Evolutionary conservation across 225 moss, liverwort and hornwort genomes (phyloP), one percentile per base, ranked within the genome.

Genomic region (Neckera pumila): DNA sequence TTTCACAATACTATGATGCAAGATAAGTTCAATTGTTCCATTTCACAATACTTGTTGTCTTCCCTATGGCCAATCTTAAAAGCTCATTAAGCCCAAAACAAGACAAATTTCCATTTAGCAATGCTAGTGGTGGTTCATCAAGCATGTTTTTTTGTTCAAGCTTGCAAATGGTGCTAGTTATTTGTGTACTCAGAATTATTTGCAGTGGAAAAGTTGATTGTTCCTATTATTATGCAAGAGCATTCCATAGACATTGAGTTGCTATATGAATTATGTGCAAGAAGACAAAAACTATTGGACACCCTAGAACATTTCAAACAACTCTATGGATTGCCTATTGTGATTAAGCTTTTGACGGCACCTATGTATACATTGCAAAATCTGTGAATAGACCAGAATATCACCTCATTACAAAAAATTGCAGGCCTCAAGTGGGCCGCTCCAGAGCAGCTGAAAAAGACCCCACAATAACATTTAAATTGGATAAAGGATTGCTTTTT

Each of bases 301-400:
- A 23, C 0, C 14, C 1, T 23, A 0, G 3, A 26, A 71, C 0
- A 1, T 26, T 42, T 71, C 42, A 26, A 71, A 26, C 0, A 1
- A 14, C 3, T 42, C 15, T 71, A 15, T 42, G 1, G 42, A 26
- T 0, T 26, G 0, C 3, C 1, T 71, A 0, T 2, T 42, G 15
- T 40, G 1, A 3, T 40, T 25, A 9, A 12, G 26, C 14, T 42
- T 26, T 71, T 71, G 8, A 40, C 1, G 1, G 0, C 8, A 26
- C 38, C 26, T 25, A 71, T 9, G 2, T 42, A 1, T 4, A 22
- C 69, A 38, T 38, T 69, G 5, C 15, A 14, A 71, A 71, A 40
- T 0, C 6, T 4, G 8, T 1, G 5, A 0, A 14, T 6, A 1
- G 8, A 70, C 25, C 0, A 25, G 1, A 42, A 42, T 38, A 71